Conservation (phyloP, 1,284 basidiomycete genomes). For the Xerocomus minutiporus region DNA sequence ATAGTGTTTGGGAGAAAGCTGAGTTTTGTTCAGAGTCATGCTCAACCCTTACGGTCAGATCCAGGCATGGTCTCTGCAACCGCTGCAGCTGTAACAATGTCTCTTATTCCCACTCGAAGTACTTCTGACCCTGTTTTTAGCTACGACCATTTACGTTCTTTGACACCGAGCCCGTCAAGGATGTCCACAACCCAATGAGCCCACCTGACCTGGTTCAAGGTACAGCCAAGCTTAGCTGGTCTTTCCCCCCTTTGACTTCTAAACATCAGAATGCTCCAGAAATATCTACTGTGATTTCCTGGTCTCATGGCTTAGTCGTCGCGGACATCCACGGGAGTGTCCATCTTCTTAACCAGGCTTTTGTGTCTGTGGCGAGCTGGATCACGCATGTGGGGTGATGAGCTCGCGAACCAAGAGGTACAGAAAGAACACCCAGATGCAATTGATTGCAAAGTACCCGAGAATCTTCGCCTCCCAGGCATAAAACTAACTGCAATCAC, state of each 20-base stretch:
- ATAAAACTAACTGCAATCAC: no score
- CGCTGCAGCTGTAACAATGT: conserved; percentile 15
- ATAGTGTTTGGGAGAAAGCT: no score
- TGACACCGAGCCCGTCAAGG: conserved; percentile 69
- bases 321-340: conserved; percentile 82
- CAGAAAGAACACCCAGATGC: no score
- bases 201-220: conserved; percentile 75
- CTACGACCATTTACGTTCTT: conserved; percentile 87
- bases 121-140: conserved; percentile 36
- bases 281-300: conserved; percentile 63
- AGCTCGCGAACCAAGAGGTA: no score
- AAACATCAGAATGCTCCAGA: conserved; percentile 55
- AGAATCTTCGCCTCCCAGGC: no score
- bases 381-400: conserved; percentile 58
- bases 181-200: conserved; percentile 70
- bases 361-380: conserved; percentile 72
- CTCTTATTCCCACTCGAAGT: not conserved
- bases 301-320: conserved; percentile 61
- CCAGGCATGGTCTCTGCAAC: not conserved
- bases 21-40: no score
- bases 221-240: conserved; percentile 26
- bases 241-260: conserved; percentile 3
- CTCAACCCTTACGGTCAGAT: not conserved
- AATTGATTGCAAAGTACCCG: no score
- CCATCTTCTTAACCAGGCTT: conserved; percentile 71